Base-by-base conservation (phyloP, 2,329 filamentous ascomycete genomes). In the Colletotrichum acutatum region DNA sequence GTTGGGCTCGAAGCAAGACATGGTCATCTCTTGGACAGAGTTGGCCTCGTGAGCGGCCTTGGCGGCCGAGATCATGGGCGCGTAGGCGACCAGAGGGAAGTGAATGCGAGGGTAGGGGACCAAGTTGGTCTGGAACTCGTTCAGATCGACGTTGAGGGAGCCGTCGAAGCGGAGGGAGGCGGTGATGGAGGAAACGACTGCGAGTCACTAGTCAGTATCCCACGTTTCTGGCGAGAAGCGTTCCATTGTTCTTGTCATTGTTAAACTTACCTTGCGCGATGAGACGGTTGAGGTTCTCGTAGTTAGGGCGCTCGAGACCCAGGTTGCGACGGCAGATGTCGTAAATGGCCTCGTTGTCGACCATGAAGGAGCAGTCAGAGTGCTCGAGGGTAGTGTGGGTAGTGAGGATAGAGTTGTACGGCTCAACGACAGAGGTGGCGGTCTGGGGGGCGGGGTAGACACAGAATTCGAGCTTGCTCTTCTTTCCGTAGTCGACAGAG, bases 101-200 rank as follows among this genome's bases (percentile, higher is more conserved):
- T 99, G 96, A 82, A 99, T 99, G 88, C 96, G 95, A 77, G 96
- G 96, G 88, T 98, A 99, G 75, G 96, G 96, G 76, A 99, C 96
- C 86, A 99, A 87, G 90, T 99, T 99, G 87, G 96, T 99, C 91
- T 99, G 96, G 94, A 99, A 99, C 90, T 99, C 96, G 90, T 98
- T 98, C 78, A 99, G 88, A 86, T 99, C 96, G 87, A 99, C 97
- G 88, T 99, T 99, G 80, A 99, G 94, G 78, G 97, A 98, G 78
- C 96, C 96, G 83, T 98, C 96, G 87, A 98, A 99, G 83, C 96
- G 95, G 82, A 99, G 95, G 78, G 96, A 98, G 77, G 96, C 95
- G 78, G 96, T 99, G 86, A 98, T 98, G 80, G 96, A 98, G 66
- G 95, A 98, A 80, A 99, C 97, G 79, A 99, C 96, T 96, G 74